Conservation (phyloP, 345 rosid genomes). For the Brassica rapa region DNA sequence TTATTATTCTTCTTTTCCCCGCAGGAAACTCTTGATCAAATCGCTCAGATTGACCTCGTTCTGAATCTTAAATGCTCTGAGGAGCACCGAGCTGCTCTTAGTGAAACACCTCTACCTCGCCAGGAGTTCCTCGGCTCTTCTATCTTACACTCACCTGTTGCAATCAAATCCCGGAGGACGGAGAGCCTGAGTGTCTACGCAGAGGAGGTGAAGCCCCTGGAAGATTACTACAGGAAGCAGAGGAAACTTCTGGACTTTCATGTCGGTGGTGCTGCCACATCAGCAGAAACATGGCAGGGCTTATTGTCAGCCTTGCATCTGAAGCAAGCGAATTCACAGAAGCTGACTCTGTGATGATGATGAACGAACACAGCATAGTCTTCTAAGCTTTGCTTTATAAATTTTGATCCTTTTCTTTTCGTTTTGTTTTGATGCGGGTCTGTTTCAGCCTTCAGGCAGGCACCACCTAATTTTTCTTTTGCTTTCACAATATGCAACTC, state of each 20-base stretch:
- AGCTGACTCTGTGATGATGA: conserved; percentile 52
- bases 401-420: conserved; percentile 36
- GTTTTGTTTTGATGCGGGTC: conserved; percentile 16
- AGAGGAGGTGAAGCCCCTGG: conserved; percentile 73
- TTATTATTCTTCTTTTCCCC: conserved; percentile 2
- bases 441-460: background rate
- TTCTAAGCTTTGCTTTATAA: conserved; percentile 35
- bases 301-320: conserved; percentile 82
- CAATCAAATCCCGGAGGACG: conserved; percentile 46
- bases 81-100: conserved; percentile 43
- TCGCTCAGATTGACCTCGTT: conserved; percentile 82
- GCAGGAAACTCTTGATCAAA: conserved; percentile 89
- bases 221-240: conserved; percentile 81
- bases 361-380: background rate
- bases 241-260: conserved; percentile 78
- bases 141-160: conserved; percentile 43
- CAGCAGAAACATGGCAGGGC: conserved; percentile 80
- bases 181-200: conserved; percentile 49
- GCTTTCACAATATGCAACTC: conserved; percentile 22
- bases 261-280: conserved; percentile 61
- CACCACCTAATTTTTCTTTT: background rate
- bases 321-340: conserved; percentile 57
- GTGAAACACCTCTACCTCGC: conserved; percentile 32
- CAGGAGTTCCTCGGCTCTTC: conserved; percentile 44
- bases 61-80: conserved; percentile 69